Evolutionary conservation across 768 basidiomycete species (phyloP), one percentile per base, ranked within the genome.

Genomic region (Stropharia rugosoannulata): DNA sequence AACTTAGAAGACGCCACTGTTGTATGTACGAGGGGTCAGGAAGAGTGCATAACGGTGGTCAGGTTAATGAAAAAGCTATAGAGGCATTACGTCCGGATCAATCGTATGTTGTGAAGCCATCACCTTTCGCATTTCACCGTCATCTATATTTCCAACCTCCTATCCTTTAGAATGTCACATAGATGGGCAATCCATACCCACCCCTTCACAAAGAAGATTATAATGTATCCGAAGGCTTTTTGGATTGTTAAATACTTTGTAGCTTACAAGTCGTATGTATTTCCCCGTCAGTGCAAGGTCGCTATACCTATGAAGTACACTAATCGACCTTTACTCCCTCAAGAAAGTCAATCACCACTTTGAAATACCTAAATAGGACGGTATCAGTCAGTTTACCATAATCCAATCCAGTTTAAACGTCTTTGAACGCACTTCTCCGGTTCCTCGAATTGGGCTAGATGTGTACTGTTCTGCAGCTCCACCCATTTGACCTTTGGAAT

Each of bases 401-500:
- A 22, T 22, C 4, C 22, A 22, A 4, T 22, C 4, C 22, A 22
- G 4, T 2, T 22, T 22, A 22, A 22, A 22, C 29, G 13, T 2
- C 9, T 49, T 9, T 5, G 13, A 13, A 29, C 55, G 18, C 37
- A 60, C 62, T 44, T 63, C 18, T 60, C 59, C 5, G 54, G 54
- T 16, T 64, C 63, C 42, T 64, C 63, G 29, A 55, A 59, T 37
- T 55, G 45, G 8, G 51, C 56, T 8, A 61, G 41, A 51, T 62
- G 63, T 4, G 58, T 58, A 32, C 60, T 61, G 11, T 49, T 59
- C 12, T 46, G 41, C 10, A 66, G 18, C 41, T 66, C 59, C 1
- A 64, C 60, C 63, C 63, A 64, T 39, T 60, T 61, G 12, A 64
- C 40, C 5, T 59, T 57, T 5, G 61, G 60, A 19, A 66, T 59